Percentiles rank a stretch among this genome's conserved stretches.
Evolutionary conservation across 257 asterid species (phyloP).

Genomic region (Parsonsia alboflavescens): DNA sequence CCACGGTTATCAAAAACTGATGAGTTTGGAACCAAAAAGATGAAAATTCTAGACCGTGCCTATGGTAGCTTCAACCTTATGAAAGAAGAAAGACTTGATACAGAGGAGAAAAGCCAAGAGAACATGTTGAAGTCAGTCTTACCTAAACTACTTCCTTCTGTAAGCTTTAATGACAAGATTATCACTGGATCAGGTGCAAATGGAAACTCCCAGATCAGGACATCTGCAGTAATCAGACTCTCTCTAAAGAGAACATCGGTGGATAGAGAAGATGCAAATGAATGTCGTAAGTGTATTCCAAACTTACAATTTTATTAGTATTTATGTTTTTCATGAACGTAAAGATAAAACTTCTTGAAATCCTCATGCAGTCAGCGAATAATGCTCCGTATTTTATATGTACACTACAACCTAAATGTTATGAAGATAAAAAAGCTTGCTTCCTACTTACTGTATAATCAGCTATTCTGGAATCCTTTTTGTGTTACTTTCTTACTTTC

Average conservation of each 20-base stretch:
- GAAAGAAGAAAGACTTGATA: conserved; percentile 44
- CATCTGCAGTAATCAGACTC: conserved; percentile 71
- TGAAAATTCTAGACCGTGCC: conserved; percentile 47
- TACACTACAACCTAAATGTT: not conserved
- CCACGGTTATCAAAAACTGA: conserved; percentile 35
- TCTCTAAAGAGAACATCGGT: conserved; percentile 71
- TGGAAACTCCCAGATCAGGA: conserved; percentile 53
- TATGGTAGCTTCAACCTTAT: conserved; percentile 47
- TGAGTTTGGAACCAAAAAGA: conserved; percentile 37
- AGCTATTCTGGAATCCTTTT: not conserved
- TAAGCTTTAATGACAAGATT: conserved; percentile 69
- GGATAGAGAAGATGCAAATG: conserved; percentile 58
- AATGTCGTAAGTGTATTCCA: conserved; percentile 41
- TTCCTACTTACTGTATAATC: not conserved
- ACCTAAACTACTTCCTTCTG: conserved; percentile 60
- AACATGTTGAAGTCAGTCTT: conserved; percentile 57
- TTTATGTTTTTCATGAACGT: no score
- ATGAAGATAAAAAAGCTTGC: not conserved
- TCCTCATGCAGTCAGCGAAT: not conserved
- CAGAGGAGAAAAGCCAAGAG: conserved; percentile 46
- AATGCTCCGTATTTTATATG: not conserved
- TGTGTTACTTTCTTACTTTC: not conserved
- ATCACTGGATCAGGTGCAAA: conserved; percentile 32
- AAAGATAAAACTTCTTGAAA: not conserved
- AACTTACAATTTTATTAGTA: not conserved